Percentiles rank a stretch among this genome's conserved stretches.
These are phyloP conservation scores for Fusarium sp. DNA, from an alignment of 2,329 filamentous ascomycete genomes.

Conservation along the genomic window DNA sequence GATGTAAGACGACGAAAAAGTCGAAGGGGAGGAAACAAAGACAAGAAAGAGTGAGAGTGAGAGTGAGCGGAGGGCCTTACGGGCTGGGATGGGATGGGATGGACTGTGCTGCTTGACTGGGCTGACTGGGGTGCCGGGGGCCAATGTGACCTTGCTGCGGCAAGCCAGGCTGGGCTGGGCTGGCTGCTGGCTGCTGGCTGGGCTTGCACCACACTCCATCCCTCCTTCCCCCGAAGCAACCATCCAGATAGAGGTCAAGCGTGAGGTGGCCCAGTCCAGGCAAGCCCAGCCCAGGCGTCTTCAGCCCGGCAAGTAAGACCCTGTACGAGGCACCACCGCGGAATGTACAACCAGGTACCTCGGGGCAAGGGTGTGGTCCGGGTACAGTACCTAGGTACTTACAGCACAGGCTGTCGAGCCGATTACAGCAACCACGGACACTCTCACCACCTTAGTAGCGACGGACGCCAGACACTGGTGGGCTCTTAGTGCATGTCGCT, in stretches of 20 bases:
- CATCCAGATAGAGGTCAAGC: background rate
- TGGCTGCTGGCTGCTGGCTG: background rate
- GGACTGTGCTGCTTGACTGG: background rate
- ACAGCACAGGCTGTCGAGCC: background rate
- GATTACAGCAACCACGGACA: slow-evolving; percentile 12
- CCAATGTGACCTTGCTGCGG: slow-evolving; percentile 32
- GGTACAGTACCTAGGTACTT: background rate
- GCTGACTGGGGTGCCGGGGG: slow-evolving; percentile 3
- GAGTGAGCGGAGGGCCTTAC: background rate
- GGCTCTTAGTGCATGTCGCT: background rate
- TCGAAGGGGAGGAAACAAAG: slow-evolving; percentile 27
- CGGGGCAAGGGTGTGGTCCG: slow-evolving; percentile 7
- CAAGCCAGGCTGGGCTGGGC: slow-evolving; percentile 17
- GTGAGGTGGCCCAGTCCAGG: background rate
- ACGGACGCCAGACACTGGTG: background rate
- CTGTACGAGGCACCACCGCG: background rate
- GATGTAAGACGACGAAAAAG: slow-evolving; percentile 9
- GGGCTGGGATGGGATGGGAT: background rate
- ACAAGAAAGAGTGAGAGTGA: slow-evolving; percentile 10
- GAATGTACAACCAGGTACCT: slow-evolving; percentile 16
- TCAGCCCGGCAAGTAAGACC: slow-evolving; percentile 30
- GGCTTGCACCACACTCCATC: background rate
- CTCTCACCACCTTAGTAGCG: background rate
- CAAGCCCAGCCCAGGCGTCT: slow-evolving; percentile 23
- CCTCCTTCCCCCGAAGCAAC: background rate